Conservation (phyloP, 768 basidiomycete species). For the Lentinula aciculospora region DNA sequence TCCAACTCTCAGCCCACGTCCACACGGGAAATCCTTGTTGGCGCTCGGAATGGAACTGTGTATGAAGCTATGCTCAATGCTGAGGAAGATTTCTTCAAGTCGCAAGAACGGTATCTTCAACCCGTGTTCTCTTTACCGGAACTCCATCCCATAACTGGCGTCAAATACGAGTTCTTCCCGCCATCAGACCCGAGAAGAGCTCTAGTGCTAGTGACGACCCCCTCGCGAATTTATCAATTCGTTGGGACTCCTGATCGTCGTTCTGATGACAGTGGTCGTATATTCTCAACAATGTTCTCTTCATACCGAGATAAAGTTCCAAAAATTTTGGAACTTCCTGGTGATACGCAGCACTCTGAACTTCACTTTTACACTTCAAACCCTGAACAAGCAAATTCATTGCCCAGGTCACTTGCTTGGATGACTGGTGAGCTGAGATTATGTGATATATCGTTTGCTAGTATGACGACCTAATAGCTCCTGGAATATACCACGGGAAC, state of each 20-base stretch:
- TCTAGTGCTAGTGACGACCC: slow-evolving; percentile 79
- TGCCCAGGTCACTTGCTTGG: slow-evolving; percentile 83
- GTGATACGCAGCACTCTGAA: slow-evolving; percentile 68
- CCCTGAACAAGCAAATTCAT: slow-evolving; percentile 60
- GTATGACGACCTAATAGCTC: slow-evolving; percentile 38
- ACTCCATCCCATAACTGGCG: slow-evolving; percentile 75
- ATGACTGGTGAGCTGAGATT: slow-evolving; percentile 61
- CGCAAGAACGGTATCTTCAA: slow-evolving; percentile 75
- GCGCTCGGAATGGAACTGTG: slow-evolving; percentile 77
- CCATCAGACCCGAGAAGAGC: slow-evolving; percentile 54
- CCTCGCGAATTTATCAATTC: slow-evolving; percentile 88
- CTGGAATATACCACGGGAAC: slow-evolving; percentile 83
- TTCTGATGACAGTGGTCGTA: slow-evolving; percentile 67
- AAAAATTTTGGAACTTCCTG: slow-evolving; percentile 89
- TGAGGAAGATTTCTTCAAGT: slow-evolving; percentile 89
- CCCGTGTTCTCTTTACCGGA: slow-evolving; percentile 75
- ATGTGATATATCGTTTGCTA: neutral
- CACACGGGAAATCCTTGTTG: slow-evolving; percentile 82
- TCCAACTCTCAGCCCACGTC: slow-evolving; percentile 65
- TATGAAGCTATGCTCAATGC: slow-evolving; percentile 89
- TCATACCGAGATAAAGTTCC: slow-evolving; percentile 72
- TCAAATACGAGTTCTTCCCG: slow-evolving; percentile 76
- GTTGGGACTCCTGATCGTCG: slow-evolving; percentile 61
- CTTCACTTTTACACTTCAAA: slow-evolving; percentile 75
- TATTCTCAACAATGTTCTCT: slow-evolving; percentile 72